These are phyloP conservation scores for Penicillium salamii DNA, from an alignment of 495 filamentous ascomycete species.

Conservation along the genomic window DNA sequence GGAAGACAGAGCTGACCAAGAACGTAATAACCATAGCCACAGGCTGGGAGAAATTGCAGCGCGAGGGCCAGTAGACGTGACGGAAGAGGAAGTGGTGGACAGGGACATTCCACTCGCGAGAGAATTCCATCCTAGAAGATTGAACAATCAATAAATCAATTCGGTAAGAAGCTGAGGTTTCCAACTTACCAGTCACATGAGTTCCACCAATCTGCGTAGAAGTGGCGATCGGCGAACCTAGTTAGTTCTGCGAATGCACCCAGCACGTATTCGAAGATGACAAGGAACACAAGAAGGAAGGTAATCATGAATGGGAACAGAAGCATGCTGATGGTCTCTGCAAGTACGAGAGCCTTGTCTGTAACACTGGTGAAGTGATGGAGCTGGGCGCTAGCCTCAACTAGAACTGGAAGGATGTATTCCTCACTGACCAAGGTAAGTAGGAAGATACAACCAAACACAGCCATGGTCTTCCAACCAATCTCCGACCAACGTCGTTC, in stretches of 20 bases:
- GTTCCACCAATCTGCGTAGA: conserved; percentile 97
- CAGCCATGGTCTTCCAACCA: conserved; percentile 78
- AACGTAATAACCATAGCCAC: conserved; percentile 90
- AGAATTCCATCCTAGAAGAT: conserved; percentile 79
- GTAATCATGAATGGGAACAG: conserved; percentile 98
- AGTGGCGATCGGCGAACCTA: conserved; percentile 89
- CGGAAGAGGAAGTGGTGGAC: conserved; percentile 97
- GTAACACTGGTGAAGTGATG: conserved; percentile 51
- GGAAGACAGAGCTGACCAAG: conserved; percentile 79
- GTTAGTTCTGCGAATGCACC: conserved; percentile 94
- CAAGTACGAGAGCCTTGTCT: conserved; percentile 75
- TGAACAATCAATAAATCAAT: neutral
- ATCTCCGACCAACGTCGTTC: conserved; percentile 77
- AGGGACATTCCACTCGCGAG: conserved; percentile 95
- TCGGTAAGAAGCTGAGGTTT: neutral
- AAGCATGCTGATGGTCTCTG: conserved; percentile 90
- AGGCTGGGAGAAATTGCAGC: conserved; percentile 68
- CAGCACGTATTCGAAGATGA: conserved; percentile 95
- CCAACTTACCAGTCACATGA: conserved; percentile 51
- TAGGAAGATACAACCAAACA: conserved; percentile 96
- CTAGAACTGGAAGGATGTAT: conserved; percentile 88
- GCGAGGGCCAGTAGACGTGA: conserved; percentile 85
- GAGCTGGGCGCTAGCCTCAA: conserved; percentile 68
- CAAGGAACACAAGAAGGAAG: conserved; percentile 90
- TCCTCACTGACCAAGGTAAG: conserved; percentile 89